phyloP scores from a whole-genome alignment of 1,139 yeast species.

The Yamadazyma aaseri region DNA sequence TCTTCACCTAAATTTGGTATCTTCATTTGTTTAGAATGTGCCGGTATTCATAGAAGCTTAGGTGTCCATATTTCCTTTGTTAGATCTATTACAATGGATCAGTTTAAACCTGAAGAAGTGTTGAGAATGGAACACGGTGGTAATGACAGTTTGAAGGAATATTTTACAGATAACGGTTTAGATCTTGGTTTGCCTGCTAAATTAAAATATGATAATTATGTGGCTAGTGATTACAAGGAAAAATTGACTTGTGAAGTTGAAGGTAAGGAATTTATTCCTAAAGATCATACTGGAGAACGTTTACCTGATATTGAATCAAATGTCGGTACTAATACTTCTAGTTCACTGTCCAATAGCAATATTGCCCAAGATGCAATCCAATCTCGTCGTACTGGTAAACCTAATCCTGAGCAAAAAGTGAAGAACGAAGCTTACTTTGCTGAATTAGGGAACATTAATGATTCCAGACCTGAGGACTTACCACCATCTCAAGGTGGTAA shows the following conservation, averaged over 20 bases:
- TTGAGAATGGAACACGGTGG: conserved; percentile 95
- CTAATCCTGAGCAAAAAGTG: conserved; percentile 44
- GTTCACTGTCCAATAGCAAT: conserved; percentile 13
- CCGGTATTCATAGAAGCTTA: conserved; percentile 92
- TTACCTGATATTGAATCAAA: conserved; percentile 31
- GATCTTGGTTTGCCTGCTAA: conserved; percentile 64
- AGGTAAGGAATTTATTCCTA: conserved; percentile 68
- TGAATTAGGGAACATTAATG: conserved; percentile 70
- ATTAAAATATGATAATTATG: conserved; percentile 78
- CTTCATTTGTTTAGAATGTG: conserved; percentile 95
- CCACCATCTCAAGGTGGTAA: conserved; percentile 96
- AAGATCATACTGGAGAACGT: conserved; percentile 56
- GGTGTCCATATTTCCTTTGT: conserved; percentile 98
- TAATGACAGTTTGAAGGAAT: conserved; percentile 69
- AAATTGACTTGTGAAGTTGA: conserved; percentile 72
- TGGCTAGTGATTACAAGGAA: conserved; percentile 93
- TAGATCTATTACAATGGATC: conserved; percentile 95
- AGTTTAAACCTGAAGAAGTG: conserved; percentile 89
- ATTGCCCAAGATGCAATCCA: conserved; percentile 31
- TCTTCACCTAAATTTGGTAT: conserved; percentile 97
- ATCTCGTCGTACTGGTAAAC: conserved; percentile 39
- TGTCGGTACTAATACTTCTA: conserved; percentile 2
- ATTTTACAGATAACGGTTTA: conserved; percentile 72
- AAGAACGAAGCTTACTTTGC: conserved; percentile 84
- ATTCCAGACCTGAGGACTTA: conserved; percentile 67